These are phyloP conservation scores for Podaxis rugospora DNA, from an alignment of 768 basidiomycete genomes.

Conservation along the genomic window DNA sequence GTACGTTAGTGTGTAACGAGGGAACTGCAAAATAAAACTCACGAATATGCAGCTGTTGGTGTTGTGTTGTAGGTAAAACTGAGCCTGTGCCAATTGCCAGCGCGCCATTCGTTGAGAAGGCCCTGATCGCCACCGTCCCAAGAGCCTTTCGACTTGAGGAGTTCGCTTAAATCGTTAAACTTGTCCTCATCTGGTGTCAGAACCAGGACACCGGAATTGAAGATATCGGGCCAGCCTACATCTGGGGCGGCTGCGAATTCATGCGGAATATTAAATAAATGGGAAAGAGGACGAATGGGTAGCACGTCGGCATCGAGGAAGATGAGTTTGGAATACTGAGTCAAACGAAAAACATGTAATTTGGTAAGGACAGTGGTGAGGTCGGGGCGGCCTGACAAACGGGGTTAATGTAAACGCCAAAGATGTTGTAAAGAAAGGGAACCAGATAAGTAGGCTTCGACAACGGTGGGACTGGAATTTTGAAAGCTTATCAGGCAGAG, in stretches of 20 bases:
- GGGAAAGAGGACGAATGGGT: constrained; percentile 82
- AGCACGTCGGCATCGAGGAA: constrained; percentile 93
- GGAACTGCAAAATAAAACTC: constrained; percentile 32
- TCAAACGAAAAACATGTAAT: constrained; percentile 91
- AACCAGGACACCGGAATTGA: constrained; percentile 96
- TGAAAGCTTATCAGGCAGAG: background rate
- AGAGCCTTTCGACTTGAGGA: constrained; percentile 75
- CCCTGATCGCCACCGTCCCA: constrained; percentile 99
- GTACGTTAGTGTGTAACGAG: constrained; percentile 20
- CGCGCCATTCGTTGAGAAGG: constrained; percentile 92
- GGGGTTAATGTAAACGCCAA: background rate
- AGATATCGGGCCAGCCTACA: constrained; percentile 99
- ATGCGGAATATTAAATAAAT: constrained; percentile 80
- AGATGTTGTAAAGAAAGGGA: background rate
- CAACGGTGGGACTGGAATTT: background rate
- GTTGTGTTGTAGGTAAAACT: constrained; percentile 99
- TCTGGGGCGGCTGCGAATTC: constrained; percentile 94
- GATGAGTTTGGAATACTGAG: constrained; percentile 79
- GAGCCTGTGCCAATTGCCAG: constrained; percentile 83
- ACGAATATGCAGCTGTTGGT: constrained; percentile 96
- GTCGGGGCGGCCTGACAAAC: constrained; percentile 79
- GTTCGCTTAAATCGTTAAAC: constrained; percentile 65
- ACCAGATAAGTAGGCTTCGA: background rate
- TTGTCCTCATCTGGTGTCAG: constrained; percentile 77
- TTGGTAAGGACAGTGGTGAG: constrained; percentile 93